A percentile compares a stretch with the other conserved stretches of the same genome.
Evolutionary conservation across 2,329 filamentous ascomycete species (phyloP).

Genomic region (Claviceps sp.): DNA sequence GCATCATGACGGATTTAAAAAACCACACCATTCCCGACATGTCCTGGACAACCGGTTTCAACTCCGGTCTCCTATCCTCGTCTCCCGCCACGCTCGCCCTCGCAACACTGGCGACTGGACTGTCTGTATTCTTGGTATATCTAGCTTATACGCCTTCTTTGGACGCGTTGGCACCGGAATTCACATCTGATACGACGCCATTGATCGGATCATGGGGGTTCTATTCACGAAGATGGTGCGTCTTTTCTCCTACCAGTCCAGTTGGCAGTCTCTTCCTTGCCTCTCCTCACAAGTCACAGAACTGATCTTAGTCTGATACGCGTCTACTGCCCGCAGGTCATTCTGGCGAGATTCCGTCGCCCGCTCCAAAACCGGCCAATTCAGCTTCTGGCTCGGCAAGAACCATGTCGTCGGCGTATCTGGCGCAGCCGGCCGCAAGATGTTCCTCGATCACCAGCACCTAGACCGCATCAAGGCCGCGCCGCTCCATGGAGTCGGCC

Average conservation of each 20-base stretch:
- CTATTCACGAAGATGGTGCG: background rate
- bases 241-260: background rate
- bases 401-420: conserved; percentile 6
- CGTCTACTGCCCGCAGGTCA: background rate
- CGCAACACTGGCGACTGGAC: background rate
- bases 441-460: conserved; percentile 4
- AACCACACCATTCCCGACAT: background rate
- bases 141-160: conserved; percentile 1
- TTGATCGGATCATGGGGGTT: background rate
- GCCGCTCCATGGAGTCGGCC: background rate
- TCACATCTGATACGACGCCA: background rate
- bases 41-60: background rate
- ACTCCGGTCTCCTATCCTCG: background rate
- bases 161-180: background rate
- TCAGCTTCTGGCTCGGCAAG: conserved; percentile 8
- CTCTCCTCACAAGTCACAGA: background rate
- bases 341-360: background rate
- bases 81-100: background rate
- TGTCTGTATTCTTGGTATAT: background rate
- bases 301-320: background rate
- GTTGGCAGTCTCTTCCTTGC: background rate
- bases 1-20: background rate
- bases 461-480: conserved; percentile 1
- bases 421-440: conserved; percentile 5
- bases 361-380: conserved; percentile 4